Base-by-base conservation (phyloP, 441 rosid species). In the Erodium moschatum region DNA sequence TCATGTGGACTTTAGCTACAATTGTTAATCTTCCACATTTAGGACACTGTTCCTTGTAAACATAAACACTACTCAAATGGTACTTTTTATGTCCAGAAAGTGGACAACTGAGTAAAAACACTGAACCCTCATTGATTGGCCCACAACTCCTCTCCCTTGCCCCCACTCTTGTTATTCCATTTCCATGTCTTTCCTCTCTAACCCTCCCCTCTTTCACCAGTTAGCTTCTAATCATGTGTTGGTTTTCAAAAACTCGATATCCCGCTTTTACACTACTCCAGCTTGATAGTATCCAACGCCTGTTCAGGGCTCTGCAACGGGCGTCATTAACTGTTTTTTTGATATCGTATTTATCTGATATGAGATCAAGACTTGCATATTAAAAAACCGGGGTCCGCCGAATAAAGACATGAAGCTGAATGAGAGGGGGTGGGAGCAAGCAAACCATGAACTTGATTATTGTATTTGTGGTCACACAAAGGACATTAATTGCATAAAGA, bases 1-100 rank as follows among this genome's bases (percentile, higher is more conserved):
- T 52, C 19, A n/a, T 52, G 58, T 52, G 58, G 58, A 52, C 19
- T 52, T n/a, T 52, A 52, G 58, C 58, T 52, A 52, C 13, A 52
- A 52, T 42, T 42, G 48, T 10, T 5, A 52, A 52, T 52, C 13
- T n/a, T 52, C 6, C 8, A 52, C 13, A 15, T 52, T n/a, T 52
- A n/a, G 58, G 19, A 16, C 19, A n/a, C 48, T 52, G 58, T 15
- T 52, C 58, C 58, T 52, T n/a, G 19, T 52, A n/a, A 52, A 52
- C 19, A 52, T n/a, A 52, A 15, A 52, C 13, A 15, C 58, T 52
- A n/a, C 58, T 15, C 58, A 52, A 52, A n/a, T 52, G 19, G 58
- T 52, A 52, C 58, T 52, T 52, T 13, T 2, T 52, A 52, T 52
- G 13, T 6, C 19, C 58, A 52, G 19, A 52, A 52, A 52, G 58